A percentile compares a stretch with the other conserved stretches of the same genome.
Evolutionary conservation across 495 filamentous ascomycete species (phyloP).

Genomic region (Lasiosphaeria hispida): DNA sequence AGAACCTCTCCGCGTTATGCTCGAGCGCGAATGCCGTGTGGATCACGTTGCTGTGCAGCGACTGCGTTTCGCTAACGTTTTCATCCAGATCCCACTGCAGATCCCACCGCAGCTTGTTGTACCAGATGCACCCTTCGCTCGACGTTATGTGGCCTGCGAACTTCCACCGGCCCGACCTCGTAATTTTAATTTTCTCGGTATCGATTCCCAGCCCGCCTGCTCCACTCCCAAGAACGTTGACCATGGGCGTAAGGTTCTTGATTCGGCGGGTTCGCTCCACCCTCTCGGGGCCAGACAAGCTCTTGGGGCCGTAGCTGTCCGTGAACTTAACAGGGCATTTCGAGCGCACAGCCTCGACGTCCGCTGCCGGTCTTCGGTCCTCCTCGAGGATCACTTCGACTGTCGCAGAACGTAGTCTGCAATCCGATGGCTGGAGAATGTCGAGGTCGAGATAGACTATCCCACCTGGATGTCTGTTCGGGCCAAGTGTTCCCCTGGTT

Average conservation of each 20-base stretch:
- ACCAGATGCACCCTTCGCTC: constrained; percentile 2
- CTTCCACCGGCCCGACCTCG: constrained; percentile 14
- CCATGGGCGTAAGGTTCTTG: constrained; percentile 7
- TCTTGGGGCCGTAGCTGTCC: constrained; percentile 20
- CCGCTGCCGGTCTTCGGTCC: constrained; percentile 4
- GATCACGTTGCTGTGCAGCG: constrained; percentile 28
- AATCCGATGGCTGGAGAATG: constrained; percentile 28
- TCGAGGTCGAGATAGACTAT: constrained; percentile 35
- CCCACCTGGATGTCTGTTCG: constrained; percentile 27
- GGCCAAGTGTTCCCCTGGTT: constrained; percentile 24
- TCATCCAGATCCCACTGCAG: constrained; percentile 35
- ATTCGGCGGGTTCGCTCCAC: not conserved
- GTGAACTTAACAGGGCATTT: constrained; percentile 23
- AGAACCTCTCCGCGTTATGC: constrained; percentile 32
- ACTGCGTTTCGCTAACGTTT: constrained; percentile 25
- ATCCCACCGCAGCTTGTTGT: constrained; percentile 25
- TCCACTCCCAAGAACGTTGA: constrained; percentile 16
- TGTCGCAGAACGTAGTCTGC: constrained; percentile 30
- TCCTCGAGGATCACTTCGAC: constrained; percentile 28
- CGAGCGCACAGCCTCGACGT: not conserved
- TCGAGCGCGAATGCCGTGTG: constrained; percentile 36
- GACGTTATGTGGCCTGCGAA: constrained; percentile 18
- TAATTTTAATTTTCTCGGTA: constrained; percentile 14
- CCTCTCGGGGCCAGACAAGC: constrained; percentile 9
- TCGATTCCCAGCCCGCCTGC: constrained; percentile 17